Evolutionary conservation across 257 asterid genomes (phyloP).

Genomic region (Avicennia marina): DNA sequence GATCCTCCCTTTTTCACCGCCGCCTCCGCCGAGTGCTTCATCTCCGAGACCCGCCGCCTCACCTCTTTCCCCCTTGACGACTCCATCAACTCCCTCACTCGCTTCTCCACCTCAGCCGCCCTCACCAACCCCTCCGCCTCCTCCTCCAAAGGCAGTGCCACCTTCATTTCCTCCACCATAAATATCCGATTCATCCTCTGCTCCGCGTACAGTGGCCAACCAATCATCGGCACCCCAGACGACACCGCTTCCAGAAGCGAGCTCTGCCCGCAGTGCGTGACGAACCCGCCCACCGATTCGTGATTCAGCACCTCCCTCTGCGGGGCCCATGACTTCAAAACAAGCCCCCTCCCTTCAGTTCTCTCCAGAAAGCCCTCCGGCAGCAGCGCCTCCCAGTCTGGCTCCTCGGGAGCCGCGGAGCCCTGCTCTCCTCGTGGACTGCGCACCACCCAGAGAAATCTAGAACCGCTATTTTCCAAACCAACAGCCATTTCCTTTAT

Average conservation of each 20-base stretch:
- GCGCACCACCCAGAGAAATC: slow-evolving; percentile 29
- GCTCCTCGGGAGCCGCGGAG: background rate
- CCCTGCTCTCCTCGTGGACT: slow-evolving; percentile 11
- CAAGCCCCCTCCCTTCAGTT: slow-evolving; percentile 22
- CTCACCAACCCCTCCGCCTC: slow-evolving; percentile 17
- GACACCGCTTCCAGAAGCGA: slow-evolving; percentile 27
- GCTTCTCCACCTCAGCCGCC: slow-evolving; percentile 26
- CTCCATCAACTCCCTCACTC: slow-evolving; percentile 32
- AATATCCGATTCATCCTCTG: slow-evolving; percentile 27
- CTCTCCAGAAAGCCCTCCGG: slow-evolving; percentile 30
- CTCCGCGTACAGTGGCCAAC: slow-evolving; percentile 35
- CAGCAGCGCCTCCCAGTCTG: slow-evolving; percentile 13
- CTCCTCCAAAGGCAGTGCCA: slow-evolving; percentile 25
- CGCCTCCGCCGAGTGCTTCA: slow-evolving; percentile 15
- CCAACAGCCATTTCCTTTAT: slow-evolving; percentile 29
- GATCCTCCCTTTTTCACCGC: slow-evolving; percentile 21
- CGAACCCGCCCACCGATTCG: slow-evolving; percentile 30
- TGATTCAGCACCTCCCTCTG: slow-evolving; percentile 21
- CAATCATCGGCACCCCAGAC: slow-evolving; percentile 31
- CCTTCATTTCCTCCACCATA: slow-evolving; percentile 29
- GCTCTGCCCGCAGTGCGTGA: slow-evolving; percentile 35
- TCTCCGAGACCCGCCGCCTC: slow-evolving; percentile 9
- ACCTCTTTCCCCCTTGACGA: slow-evolving; percentile 13
- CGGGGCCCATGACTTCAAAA: slow-evolving; percentile 22
- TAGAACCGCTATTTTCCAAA: slow-evolving; percentile 23